Evolutionary conservation across 2,329 filamentous ascomycete genomes (phyloP).

Genomic region (Xylariaceae sp.): DNA sequence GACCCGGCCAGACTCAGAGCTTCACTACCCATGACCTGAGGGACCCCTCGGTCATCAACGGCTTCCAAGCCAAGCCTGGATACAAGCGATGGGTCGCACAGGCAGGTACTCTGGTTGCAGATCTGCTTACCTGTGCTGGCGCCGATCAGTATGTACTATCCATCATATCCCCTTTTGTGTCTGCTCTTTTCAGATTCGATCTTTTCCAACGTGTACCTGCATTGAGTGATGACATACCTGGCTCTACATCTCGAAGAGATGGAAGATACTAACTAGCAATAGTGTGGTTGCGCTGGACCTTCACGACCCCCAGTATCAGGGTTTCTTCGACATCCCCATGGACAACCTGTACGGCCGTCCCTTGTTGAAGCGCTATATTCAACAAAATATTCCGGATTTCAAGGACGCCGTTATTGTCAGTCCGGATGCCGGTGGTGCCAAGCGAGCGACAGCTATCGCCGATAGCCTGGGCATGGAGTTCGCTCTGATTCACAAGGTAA

Average conservation of each 20-base stretch:
- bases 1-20: conserved; percentile 39
- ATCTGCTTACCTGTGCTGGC: conserved; percentile 89
- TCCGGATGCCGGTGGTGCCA: conserved; percentile 93
- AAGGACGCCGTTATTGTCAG: conserved; percentile 88
- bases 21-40: conserved; percentile 62
- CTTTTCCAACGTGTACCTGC: not conserved
- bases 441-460: conserved; percentile 90
- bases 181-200: not conserved
- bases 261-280: conserved; percentile 25
- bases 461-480: conserved; percentile 92
- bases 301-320: conserved; percentile 93
- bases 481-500: conserved; percentile 95
- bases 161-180: conserved; percentile 11
- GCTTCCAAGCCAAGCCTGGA: conserved; percentile 74
- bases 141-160: conserved; percentile 70
- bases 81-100: conserved; percentile 99
- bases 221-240: not conserved
- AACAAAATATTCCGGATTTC: conserved; percentile 77
- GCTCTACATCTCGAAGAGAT: conserved; percentile 10
- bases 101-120: conserved; percentile 88
- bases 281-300: conserved; percentile 92
- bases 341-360: conserved; percentile 92
- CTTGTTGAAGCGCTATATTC: conserved; percentile 64
- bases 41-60: conserved; percentile 50
- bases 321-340: conserved; percentile 97